Conservation (phyloP, 2,329 filamentous ascomycete genomes). For the Trichocomaceae sp. region DNA sequence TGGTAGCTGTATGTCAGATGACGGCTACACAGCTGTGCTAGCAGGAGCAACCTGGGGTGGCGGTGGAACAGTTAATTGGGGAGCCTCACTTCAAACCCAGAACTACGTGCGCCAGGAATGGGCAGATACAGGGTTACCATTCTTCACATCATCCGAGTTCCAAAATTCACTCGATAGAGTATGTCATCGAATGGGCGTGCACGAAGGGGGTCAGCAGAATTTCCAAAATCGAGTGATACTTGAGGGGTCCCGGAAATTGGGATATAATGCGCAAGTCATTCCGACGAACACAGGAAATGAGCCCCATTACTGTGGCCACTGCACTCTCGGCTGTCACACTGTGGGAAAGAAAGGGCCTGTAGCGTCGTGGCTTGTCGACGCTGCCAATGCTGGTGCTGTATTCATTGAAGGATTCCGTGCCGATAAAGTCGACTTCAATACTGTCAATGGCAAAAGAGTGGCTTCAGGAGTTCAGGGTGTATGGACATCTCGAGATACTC, state of each 20-base stretch:
- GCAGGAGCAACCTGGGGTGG: slow-evolving; percentile 74
- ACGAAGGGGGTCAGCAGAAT: slow-evolving; percentile 64
- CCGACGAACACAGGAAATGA: slow-evolving; percentile 72
- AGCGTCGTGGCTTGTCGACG: slow-evolving; percentile 71
- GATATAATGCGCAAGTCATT: slow-evolving; percentile 61
- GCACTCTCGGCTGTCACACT: slow-evolving; percentile 53
- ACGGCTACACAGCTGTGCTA: slow-evolving; percentile 54
- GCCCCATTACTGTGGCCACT: slow-evolving; percentile 68
- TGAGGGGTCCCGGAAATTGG: slow-evolving; percentile 66
- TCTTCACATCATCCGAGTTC: slow-evolving; percentile 68
- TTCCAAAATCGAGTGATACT: slow-evolving; percentile 64
- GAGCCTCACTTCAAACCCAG: slow-evolving; percentile 60
- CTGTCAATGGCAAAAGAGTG: slow-evolving; percentile 43
- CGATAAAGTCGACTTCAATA: slow-evolving; percentile 62
- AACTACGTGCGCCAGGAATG: slow-evolving; percentile 74
- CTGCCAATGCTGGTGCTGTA: slow-evolving; percentile 65
- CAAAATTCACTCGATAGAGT: slow-evolving; percentile 75
- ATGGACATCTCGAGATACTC: slow-evolving; percentile 66
- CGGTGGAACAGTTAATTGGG: slow-evolving; percentile 86
- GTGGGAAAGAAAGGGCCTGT: slow-evolving; percentile 73
- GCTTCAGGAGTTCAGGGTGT: slow-evolving; percentile 66
- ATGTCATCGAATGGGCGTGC: slow-evolving; percentile 70
- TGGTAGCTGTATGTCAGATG: slow-evolving; percentile 51
- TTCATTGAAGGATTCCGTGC: slow-evolving; percentile 80
- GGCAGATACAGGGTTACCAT: slow-evolving; percentile 60